These are phyloP conservation scores for Euphorbia celastroides DNA, from an alignment of 441 rosid genomes.

Conservation along the genomic window DNA sequence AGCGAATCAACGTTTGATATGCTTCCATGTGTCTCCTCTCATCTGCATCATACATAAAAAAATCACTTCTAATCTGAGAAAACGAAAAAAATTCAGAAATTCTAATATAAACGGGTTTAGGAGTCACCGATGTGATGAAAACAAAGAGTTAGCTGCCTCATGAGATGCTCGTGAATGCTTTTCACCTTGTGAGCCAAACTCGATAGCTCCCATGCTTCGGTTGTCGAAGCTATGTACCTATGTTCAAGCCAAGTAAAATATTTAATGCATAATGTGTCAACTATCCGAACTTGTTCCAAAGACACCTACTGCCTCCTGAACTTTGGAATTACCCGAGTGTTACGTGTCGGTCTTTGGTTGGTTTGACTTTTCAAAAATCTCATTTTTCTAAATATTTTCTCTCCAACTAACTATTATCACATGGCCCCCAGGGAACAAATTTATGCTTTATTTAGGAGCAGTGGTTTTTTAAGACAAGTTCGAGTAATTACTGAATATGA, in stretches of 20 bases:
- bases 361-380: no score
- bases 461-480: no score
- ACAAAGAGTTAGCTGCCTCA: slow-evolving; percentile 41
- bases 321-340: no score
- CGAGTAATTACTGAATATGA: not conserved
- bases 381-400: no score
- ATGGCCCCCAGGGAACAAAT: no score
- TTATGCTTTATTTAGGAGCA: no score
- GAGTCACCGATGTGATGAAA: slow-evolving; percentile 50
- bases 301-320: no score
- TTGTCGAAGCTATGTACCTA: slow-evolving; percentile 46
- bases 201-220: slow-evolving; percentile 68
- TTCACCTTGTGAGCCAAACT: slow-evolving; percentile 53
- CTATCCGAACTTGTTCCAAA: no score
- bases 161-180: slow-evolving; percentile 51
- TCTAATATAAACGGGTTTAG: not conserved
- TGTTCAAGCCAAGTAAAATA: not conserved
- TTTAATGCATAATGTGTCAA: no score
- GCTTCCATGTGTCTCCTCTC: slow-evolving; percentile 51
- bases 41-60: slow-evolving; percentile 32
- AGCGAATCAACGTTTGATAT: slow-evolving; percentile 36
- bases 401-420: no score
- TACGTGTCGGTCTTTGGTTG: no score
- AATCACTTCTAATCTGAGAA: not conserved
- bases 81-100: not conserved